Evolutionary conservation across 192 early-diverging fungal genomes (phyloP).

Genomic region (Coemansia sp.): DNA sequence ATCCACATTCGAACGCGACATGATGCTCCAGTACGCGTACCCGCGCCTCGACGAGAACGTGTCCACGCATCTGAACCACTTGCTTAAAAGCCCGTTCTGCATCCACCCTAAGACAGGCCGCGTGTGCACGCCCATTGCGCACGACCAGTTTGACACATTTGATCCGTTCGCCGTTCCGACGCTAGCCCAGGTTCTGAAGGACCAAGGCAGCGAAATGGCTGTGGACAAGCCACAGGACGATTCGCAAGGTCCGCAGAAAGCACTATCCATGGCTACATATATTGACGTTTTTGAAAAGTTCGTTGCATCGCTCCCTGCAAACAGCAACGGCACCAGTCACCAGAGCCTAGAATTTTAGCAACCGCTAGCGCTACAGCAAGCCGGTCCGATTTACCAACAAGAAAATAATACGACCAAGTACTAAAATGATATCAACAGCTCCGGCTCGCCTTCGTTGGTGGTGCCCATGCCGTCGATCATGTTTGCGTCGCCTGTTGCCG

Average conservation of each 20-base stretch:
- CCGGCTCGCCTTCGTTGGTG: constrained; percentile 47
- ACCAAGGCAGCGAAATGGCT: constrained; percentile 45
- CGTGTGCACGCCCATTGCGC: constrained; percentile 92
- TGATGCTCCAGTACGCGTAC: constrained; percentile 88
- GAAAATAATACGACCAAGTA: neutral
- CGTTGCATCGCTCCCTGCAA: constrained; percentile 45
- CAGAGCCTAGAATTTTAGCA: constrained; percentile 47
- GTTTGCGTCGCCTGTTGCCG: constrained; percentile 9
- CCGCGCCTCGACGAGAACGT: constrained; percentile 94
- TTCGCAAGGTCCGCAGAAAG: constrained; percentile 15
- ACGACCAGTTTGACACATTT: constrained; percentile 74
- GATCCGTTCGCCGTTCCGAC: constrained; percentile 81
- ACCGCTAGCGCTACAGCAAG: too few relatives aligned
- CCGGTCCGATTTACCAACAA: too few relatives aligned
- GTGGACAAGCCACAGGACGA: constrained; percentile 12
- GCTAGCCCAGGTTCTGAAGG: constrained; percentile 63
- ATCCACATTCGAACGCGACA: constrained; percentile 60
- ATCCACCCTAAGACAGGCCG: constrained; percentile 94
- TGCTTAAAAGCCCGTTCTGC: constrained; percentile 97
- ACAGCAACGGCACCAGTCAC: constrained; percentile 1
- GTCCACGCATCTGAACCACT: constrained; percentile 84
- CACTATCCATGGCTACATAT: constrained; percentile 59
- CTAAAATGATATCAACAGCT: constrained; percentile 52
- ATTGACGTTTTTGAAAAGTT: constrained; percentile 70
- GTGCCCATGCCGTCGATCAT: constrained; percentile 13